phyloP scores from a whole-genome alignment of 1,139 yeast species.

The Suhomyces wounanorum region DNA sequence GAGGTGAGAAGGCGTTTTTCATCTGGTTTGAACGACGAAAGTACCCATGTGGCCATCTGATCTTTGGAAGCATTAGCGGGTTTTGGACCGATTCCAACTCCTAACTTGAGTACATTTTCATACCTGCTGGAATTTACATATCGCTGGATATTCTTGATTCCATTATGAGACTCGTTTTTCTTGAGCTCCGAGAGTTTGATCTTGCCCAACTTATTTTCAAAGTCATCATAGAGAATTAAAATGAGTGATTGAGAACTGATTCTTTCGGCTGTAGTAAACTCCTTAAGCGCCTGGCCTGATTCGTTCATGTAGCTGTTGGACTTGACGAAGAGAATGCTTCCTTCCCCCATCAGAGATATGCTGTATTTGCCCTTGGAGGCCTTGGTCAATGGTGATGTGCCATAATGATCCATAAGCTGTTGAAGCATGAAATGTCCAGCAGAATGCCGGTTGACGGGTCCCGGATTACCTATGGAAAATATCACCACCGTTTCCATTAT shows the following conservation, averaged over 20 bases:
- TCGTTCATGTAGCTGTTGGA: slow-evolving; percentile 48
- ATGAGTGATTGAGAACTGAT: slow-evolving; percentile 20
- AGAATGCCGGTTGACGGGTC: slow-evolving; percentile 42
- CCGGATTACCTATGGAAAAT: slow-evolving; percentile 49
- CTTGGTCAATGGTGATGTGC: slow-evolving; percentile 27
- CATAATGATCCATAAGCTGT: slow-evolving; percentile 27
- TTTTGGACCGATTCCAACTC: slow-evolving; percentile 50
- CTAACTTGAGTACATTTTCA: slow-evolving; percentile 31
- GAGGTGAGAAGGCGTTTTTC: slow-evolving; percentile 10
- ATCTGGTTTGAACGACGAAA: slow-evolving; percentile 28
- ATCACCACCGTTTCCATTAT: slow-evolving; percentile 22
- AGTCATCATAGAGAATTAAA: slow-evolving; percentile 43
- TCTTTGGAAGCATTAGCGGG: slow-evolving; percentile 37
- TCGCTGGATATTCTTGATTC: slow-evolving; percentile 32
- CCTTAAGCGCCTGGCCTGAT: slow-evolving; percentile 33
- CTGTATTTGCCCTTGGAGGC: slow-evolving; percentile 26
- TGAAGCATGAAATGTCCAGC: slow-evolving; percentile 42
- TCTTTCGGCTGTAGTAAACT: slow-evolving; percentile 24
- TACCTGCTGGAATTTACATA: slow-evolving; percentile 3
- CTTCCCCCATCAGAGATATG: slow-evolving; percentile 18
- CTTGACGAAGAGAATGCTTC: slow-evolving; percentile 32
- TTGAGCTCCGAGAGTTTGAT: slow-evolving; percentile 33
- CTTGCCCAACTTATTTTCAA: slow-evolving; percentile 34
- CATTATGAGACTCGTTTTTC: slow-evolving; percentile 46
- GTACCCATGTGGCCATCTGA: slow-evolving; percentile 45